Evolutionary conservation across 305 asterid genomes (phyloP).

Genomic region (Solanum hybrid): DNA sequence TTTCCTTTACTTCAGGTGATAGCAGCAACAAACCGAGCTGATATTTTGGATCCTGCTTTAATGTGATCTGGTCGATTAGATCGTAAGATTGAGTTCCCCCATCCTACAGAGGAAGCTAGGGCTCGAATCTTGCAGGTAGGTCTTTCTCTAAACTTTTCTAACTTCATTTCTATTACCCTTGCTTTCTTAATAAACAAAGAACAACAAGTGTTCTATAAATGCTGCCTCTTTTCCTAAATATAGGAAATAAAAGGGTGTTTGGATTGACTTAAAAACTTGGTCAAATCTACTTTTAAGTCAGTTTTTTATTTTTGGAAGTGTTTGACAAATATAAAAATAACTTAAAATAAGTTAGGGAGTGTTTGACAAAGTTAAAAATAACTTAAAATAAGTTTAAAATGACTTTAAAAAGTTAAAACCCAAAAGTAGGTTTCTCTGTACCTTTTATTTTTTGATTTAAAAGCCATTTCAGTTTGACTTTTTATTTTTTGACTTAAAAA

Average conservation of each 20-base stretch:
- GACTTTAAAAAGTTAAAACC: too few relatives aligned
- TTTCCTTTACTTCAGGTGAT: conserved; percentile 42
- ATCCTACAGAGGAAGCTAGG: conserved; percentile 72
- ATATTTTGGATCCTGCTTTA: conserved; percentile 84
- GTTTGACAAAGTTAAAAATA: too few relatives aligned
- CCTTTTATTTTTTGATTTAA: too few relatives aligned
- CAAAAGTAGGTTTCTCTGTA: too few relatives aligned
- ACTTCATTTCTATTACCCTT: not conserved
- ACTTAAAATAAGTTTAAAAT: too few relatives aligned
- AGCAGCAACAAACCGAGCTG: conserved; percentile 93
- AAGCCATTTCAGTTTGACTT: too few relatives aligned
- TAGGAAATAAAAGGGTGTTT: not conserved
- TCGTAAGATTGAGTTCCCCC: conserved; percentile 83
- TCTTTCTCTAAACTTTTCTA: not conserved
- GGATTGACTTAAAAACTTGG: too few relatives aligned
- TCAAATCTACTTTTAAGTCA: too few relatives aligned
- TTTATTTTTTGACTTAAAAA: too few relatives aligned
- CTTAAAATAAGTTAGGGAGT: too few relatives aligned
- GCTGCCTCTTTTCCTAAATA: not conserved
- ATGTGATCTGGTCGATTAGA: conserved; percentile 87
- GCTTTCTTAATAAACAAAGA: not conserved
- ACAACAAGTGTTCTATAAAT: not conserved
- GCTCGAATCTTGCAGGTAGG: conserved; percentile 67
- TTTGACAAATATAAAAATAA: too few relatives aligned
- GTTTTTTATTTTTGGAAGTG: too few relatives aligned